Conservation (phyloP, 768 basidiomycete genomes). For the Heimioporus sp. region DNA sequence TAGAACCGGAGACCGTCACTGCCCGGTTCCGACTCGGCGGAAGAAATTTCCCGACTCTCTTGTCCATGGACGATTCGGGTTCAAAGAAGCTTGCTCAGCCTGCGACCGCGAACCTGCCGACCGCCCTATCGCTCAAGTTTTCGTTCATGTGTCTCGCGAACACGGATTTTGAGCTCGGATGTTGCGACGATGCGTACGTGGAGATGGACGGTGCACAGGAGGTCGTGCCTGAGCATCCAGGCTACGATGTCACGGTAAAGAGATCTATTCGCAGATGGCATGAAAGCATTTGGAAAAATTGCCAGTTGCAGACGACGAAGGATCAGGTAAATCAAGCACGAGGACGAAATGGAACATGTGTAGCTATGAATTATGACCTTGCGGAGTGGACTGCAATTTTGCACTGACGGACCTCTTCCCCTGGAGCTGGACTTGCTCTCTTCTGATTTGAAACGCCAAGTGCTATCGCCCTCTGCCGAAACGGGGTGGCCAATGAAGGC, state of each 20-base stretch:
- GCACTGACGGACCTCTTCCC: constrained; percentile 53
- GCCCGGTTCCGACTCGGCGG: constrained; percentile 44
- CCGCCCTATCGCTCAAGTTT: constrained; percentile 29
- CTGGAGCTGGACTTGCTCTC: constrained; percentile 48
- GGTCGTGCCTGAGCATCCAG: constrained; percentile 88
- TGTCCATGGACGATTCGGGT: constrained; percentile 17
- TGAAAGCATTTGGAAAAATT: constrained; percentile 81
- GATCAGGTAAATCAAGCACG: constrained; percentile 87
- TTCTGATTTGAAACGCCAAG: constrained; percentile 74
- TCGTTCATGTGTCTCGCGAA: constrained; percentile 44
- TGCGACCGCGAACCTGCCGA: constrained; percentile 20
- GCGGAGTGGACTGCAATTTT: constrained; percentile 24
- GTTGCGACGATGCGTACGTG: constrained; percentile 84
- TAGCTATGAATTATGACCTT: constrained; percentile 48
- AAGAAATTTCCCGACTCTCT: constrained; percentile 30
- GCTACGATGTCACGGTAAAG: constrained; percentile 79
- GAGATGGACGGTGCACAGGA: constrained; percentile 82
- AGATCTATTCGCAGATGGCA: constrained; percentile 82
- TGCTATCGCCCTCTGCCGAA: constrained; percentile 67
- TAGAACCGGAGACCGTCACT: constrained; percentile 36
- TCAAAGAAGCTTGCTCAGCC: constrained; percentile 18
- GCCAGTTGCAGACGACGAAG: constrained; percentile 78
- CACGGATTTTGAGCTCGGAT: constrained; percentile 67
- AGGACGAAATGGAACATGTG: constrained; percentile 84
- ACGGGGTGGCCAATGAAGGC: constrained; percentile 96